These are phyloP conservation scores for Castanospermum australe DNA, from an alignment of 306 rosid species.

Conservation along the genomic window DNA sequence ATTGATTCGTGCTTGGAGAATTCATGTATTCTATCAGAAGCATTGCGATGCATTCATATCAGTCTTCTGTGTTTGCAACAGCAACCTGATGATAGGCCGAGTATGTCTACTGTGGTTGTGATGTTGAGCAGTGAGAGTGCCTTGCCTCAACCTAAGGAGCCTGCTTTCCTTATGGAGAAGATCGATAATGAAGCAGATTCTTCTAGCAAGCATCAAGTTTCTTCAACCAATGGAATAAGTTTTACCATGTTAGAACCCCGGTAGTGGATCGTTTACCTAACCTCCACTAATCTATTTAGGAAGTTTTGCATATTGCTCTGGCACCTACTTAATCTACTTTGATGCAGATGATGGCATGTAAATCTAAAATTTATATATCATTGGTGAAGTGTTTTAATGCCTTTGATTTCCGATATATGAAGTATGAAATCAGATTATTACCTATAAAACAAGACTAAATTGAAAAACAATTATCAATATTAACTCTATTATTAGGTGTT, in stretches of 20 bases:
- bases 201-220: slow-evolving; percentile 13
- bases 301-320: neutral
- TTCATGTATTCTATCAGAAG: slow-evolving; percentile 14
- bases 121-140: slow-evolving; percentile 48
- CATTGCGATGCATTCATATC: slow-evolving; percentile 46
- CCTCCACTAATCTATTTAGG: neutral
- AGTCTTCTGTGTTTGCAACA: slow-evolving; percentile 57
- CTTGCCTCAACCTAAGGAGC: slow-evolving; percentile 49
- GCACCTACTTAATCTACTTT: neutral
- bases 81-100: slow-evolving; percentile 58
- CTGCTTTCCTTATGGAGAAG: slow-evolving; percentile 39
- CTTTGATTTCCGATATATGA: neutral
- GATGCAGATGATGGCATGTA: neutral
- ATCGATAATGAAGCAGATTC: slow-evolving; percentile 12
- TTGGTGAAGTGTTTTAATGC: neutral
- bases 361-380: neutral
- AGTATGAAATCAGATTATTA: too few relatives aligned
- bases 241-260: slow-evolving; percentile 31
- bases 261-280: slow-evolving; percentile 8
- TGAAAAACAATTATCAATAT: too few relatives aligned
- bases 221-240: slow-evolving; percentile 32
- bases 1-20: slow-evolving; percentile 37
- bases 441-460: neutral
- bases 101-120: slow-evolving; percentile 51
- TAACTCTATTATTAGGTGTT: neutral